A percentile compares a stretch with the other conserved stretches of the same genome.
These are phyloP conservation scores for Pseudofabraea citricarpa DNA, from an alignment of 2,329 filamentous ascomycete species.

Conservation along the genomic window DNA sequence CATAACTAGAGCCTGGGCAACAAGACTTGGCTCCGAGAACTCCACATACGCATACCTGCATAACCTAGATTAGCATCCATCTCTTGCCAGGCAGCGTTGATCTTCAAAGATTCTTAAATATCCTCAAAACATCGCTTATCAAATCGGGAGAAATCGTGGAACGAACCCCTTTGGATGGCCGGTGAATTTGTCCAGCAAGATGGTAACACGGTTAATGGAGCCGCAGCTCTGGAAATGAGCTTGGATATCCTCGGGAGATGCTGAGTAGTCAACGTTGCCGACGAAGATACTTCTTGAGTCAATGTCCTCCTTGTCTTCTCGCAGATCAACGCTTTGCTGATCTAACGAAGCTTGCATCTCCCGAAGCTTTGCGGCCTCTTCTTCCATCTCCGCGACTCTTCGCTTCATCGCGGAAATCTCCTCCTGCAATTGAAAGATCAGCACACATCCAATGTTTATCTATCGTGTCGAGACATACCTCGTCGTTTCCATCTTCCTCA, in stretches of 20 bases:
- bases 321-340: slow-evolving; percentile 74
- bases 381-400: slow-evolving; percentile 84
- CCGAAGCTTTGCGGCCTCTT: slow-evolving; percentile 78
- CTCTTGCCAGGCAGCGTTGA: slow-evolving; percentile 55
- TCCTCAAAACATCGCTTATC: neutral
- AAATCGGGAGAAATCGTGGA: slow-evolving; percentile 20
- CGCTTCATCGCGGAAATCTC: slow-evolving; percentile 86
- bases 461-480: slow-evolving; percentile 23
- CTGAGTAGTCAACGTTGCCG: slow-evolving; percentile 96
- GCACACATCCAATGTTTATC: no score
- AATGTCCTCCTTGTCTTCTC: slow-evolving; percentile 92
- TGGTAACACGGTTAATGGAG: slow-evolving; percentile 96
- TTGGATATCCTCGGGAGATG: slow-evolving; percentile 96
- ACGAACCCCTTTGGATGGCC: slow-evolving; percentile 98
- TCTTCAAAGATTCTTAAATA: slow-evolving; percentile 21
- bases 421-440: slow-evolving; percentile 41
- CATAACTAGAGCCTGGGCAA: slow-evolving; percentile 87
- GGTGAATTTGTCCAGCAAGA: slow-evolving; percentile 95
- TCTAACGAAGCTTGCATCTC: slow-evolving; percentile 87
- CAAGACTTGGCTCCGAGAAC: slow-evolving; percentile 89
- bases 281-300: slow-evolving; percentile 96
- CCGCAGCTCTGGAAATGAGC: slow-evolving; percentile 97
- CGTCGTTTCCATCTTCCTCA: slow-evolving; percentile 27
- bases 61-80: slow-evolving; percentile 36
- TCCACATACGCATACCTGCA: slow-evolving; percentile 96